phyloP scores from a whole-genome alignment of 306 rosid genomes.

The Parietaria judaica region DNA sequence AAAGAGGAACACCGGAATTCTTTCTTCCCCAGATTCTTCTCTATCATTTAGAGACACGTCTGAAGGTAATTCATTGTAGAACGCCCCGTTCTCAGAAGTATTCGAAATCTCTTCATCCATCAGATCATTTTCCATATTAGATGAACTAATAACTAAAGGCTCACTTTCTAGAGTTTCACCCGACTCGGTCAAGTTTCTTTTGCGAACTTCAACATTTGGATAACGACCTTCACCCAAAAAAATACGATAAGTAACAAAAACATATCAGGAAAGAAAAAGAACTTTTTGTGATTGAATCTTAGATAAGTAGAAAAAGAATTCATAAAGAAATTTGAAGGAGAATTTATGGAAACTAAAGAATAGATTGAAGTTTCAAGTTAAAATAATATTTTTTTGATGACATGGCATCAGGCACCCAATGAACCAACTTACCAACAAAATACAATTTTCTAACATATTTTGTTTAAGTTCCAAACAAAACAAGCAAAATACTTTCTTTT shows the following conservation, averaged over 20 bases:
- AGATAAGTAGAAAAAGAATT: no score
- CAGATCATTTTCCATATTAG: constrained; percentile 30
- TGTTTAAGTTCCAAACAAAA: no score
- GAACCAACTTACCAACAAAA: no score
- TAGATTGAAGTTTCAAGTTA: no score
- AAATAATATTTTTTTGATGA: no score
- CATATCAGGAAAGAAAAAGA: background rate
- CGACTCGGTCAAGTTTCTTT: constrained; percentile 42
- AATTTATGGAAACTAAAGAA: no score
- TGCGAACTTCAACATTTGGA: constrained; percentile 78
- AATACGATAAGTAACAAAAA: constrained; percentile 7
- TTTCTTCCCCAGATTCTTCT: constrained; percentile 41
- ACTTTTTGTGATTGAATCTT: no score
- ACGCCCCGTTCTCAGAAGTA: constrained; percentile 26
- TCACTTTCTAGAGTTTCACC: constrained; percentile 32
- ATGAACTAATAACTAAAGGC: constrained; percentile 24
- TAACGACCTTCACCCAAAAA: constrained; percentile 48
- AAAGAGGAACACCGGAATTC: constrained; percentile 48
- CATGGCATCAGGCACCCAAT: no score
- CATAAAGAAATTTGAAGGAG: no score
- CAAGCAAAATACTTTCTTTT: no score
- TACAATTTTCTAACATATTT: no score
- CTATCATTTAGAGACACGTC: constrained; percentile 32
- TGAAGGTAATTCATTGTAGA: constrained; percentile 26
- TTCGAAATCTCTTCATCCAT: constrained; percentile 31